phyloP scores from a whole-genome alignment of 2,329 filamentous ascomycete species.

The Alternaria brassicicola region DNA sequence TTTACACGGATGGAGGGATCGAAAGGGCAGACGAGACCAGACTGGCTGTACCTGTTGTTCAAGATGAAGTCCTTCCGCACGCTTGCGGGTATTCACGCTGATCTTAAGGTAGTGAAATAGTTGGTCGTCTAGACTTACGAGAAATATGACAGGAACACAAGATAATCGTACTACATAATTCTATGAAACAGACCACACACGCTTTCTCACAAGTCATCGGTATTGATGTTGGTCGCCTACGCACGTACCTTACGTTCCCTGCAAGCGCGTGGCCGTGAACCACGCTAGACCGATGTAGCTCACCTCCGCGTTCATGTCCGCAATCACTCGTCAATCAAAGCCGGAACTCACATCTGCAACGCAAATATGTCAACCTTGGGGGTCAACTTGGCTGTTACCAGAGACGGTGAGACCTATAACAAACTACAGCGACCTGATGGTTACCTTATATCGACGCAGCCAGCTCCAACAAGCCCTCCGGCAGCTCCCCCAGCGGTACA shows the following conservation, averaged over 20 bases:
- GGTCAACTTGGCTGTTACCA: slow-evolving; percentile 39
- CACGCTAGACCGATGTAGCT: slow-evolving; percentile 2
- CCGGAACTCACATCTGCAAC: neutral
- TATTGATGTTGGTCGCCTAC: neutral
- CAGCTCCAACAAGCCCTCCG: slow-evolving; percentile 8
- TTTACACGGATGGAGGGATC: neutral
- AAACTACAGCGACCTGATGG: slow-evolving; percentile 45
- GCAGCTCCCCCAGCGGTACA: neutral
- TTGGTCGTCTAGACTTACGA: neutral
- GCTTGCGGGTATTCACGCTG: neutral
- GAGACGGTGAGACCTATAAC: slow-evolving; percentile 46
- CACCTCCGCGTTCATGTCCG: slow-evolving; percentile 14
- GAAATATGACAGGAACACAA: neutral
- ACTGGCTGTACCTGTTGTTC: neutral
- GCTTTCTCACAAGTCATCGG: neutral
- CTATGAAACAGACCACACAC: neutral
- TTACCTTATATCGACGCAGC: slow-evolving; percentile 23
- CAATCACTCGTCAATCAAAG: slow-evolving; percentile 3
- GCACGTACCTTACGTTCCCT: neutral
- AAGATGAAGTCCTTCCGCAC: neutral
- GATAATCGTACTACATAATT: neutral
- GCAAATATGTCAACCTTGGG: slow-evolving; percentile 32
- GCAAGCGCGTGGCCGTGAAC: neutral
- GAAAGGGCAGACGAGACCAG: neutral
- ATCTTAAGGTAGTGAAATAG: neutral